phyloP scores from a whole-genome alignment of 2,329 filamentous ascomycete genomes.

The Penicillium sclerotigenum region DNA sequence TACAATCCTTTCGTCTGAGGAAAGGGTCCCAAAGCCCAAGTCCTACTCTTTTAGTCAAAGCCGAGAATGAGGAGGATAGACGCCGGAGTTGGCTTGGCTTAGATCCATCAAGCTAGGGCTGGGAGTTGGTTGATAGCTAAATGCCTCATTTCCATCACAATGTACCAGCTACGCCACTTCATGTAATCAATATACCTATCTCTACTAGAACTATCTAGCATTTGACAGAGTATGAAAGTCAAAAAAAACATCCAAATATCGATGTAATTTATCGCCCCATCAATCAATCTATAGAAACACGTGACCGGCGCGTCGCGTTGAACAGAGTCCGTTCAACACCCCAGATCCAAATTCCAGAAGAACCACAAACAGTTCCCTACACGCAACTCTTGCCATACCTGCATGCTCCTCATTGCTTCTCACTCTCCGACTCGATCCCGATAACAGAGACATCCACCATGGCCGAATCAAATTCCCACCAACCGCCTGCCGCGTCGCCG shows the following conservation, averaged over 20 bases:
- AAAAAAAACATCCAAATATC: not conserved
- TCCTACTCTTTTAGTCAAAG: not conserved
- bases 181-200: not conserved
- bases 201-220: not conserved
- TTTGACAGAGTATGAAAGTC: not conserved
- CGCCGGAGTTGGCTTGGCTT: constrained; percentile 1
- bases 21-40: not conserved
- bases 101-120: constrained; percentile 2
- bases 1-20: not conserved
- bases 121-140: not conserved
- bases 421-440: not conserved
- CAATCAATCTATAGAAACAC: constrained; percentile 22
- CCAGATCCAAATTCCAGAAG: constrained; percentile 12
- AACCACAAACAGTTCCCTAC: constrained; percentile 2
- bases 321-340: not conserved
- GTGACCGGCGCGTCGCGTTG: constrained; percentile 25
- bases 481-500: constrained; percentile 36
- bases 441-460: constrained; percentile 14
- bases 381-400: not conserved
- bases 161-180: not conserved
- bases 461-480: constrained; percentile 19
- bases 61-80: not conserved
- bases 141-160: not conserved
- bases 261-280: not conserved
- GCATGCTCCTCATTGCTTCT: not conserved